Evolutionary conservation across 805 yeast genomes (phyloP).

Genomic region (Ogataea sp.): DNA sequence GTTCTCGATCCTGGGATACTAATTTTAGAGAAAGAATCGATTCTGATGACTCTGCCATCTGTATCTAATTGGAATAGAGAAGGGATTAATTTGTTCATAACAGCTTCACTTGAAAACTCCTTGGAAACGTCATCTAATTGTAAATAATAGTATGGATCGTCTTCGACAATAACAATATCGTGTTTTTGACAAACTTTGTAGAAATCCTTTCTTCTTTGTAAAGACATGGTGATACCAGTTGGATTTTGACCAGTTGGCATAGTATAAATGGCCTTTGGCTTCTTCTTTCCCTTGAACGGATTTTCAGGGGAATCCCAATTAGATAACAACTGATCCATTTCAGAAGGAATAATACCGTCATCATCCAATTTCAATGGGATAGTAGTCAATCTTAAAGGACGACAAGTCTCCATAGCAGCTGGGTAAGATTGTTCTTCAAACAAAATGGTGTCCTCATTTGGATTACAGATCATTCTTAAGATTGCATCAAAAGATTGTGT

Average conservation of each 20-base stretch:
- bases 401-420: constrained; percentile 76
- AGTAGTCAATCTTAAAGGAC: constrained; percentile 58
- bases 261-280: constrained; percentile 57
- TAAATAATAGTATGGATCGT: constrained; percentile 80
- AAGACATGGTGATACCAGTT: constrained; percentile 60
- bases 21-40: constrained; percentile 74
- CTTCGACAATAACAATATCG: constrained; percentile 68
- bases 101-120: constrained; percentile 34
- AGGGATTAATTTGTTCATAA: constrained; percentile 44
- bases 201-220: constrained; percentile 47
- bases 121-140: constrained; percentile 45
- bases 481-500: constrained; percentile 87
- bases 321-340: constrained; percentile 50
- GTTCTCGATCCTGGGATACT: constrained; percentile 71
- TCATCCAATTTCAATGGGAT: constrained; percentile 75
- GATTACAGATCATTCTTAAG: constrained; percentile 65
- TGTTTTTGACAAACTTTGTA: constrained; percentile 57
- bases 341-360: constrained; percentile 69
- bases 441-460: constrained; percentile 69
- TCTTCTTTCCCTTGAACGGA: constrained; percentile 21
- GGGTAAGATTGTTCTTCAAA: constrained; percentile 80
- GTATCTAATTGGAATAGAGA: constrained; percentile 62
- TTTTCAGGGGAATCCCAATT: constrained; percentile 50
- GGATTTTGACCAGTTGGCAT: constrained; percentile 86
- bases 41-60: constrained; percentile 70